phyloP scores from a whole-genome alignment of 1,139 yeast species.

The Citeromyces hawaiiensis region DNA sequence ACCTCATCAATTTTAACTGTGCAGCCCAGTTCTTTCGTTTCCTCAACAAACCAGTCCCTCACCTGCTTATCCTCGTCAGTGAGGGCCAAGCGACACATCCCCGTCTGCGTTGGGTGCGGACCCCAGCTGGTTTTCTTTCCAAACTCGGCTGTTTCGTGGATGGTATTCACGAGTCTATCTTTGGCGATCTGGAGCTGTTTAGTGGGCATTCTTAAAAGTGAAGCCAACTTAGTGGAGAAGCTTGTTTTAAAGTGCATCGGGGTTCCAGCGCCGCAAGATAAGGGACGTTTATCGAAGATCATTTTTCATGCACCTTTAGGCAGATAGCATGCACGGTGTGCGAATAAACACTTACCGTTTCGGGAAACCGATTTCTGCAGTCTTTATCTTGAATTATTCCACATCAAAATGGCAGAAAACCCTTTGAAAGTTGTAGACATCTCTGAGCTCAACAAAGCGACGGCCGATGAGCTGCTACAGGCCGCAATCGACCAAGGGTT shows the following conservation, averaged over 20 bases:
- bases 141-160: slow-evolving; percentile 47
- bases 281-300: neutral
- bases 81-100: slow-evolving; percentile 49
- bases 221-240: neutral
- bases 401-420: slow-evolving; percentile 7
- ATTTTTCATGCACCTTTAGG: neutral
- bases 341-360: neutral
- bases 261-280: neutral
- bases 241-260: neutral
- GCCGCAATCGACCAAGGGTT: slow-evolving; percentile 46
- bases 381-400: neutral
- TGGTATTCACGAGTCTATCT: slow-evolving; percentile 37
- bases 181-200: slow-evolving; percentile 13
- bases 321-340: neutral
- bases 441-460: slow-evolving; percentile 17
- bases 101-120: slow-evolving; percentile 37
- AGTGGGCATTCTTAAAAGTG: neutral
- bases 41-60: slow-evolving; percentile 54
- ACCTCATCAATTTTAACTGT: slow-evolving; percentile 42
- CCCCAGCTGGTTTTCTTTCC: slow-evolving; percentile 61
- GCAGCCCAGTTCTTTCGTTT: slow-evolving; percentile 42
- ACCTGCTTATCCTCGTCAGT: slow-evolving; percentile 49
- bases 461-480: slow-evolving; percentile 27
- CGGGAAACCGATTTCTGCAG: neutral
- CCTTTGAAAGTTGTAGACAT: slow-evolving; percentile 37